Base-by-base conservation (phyloP, 805 yeast genomes). In the Wickerhamiella nectarea region DNA sequence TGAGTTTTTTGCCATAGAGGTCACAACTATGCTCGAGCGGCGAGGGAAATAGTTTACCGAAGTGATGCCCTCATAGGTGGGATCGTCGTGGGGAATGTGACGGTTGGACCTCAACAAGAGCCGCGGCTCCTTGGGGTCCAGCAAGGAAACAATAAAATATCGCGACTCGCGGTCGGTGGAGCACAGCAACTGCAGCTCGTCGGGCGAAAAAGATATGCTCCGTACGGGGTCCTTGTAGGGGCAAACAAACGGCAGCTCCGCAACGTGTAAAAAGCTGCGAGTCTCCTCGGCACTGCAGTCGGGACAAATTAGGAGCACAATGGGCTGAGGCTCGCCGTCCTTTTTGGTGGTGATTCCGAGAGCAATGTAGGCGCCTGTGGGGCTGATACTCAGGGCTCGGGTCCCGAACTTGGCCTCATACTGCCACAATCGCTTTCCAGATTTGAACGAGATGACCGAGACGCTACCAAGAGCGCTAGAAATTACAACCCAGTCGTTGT, bases 41-140 rank as follows among this genome's bases (percentile, higher is more conserved):
- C 76, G 74, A 0, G 85, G 84, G 58, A 80, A 78, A 57, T 86
- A 80, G 45, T 72, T 71, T 6, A 83, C 62, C 49, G 78, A 82
- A 0, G 97, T 89, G 31, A 89, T 83, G 2, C 96, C 96, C 57
- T 87, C 96, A 45, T 83, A 75, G 48, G 83, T 93, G 51, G 80
- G 60, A 0, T 79, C 72, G 0, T 79, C 74, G 44, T 77, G 82
- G 5, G 47, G 36, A 12, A 76, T 59, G 4, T 75, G 67, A 36
- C 87, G 61, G 28, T 74, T 68, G 0, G 84, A 77, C 50, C 79
- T 77, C 79, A 80, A 73, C 1, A 80, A 71, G 21, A 80, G 59
- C 19, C 79, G 69, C 1, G 89, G 84, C 39, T 75, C 78, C 21
- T 69, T 68, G 2, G 77, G 71, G 50, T 78, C 76, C 26, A 71